Percentiles rank a stretch among this genome's conserved stretches.
Evolutionary conservation across 2,329 filamentous ascomycete genomes (phyloP).

Genomic region (Fusarium graminum): DNA sequence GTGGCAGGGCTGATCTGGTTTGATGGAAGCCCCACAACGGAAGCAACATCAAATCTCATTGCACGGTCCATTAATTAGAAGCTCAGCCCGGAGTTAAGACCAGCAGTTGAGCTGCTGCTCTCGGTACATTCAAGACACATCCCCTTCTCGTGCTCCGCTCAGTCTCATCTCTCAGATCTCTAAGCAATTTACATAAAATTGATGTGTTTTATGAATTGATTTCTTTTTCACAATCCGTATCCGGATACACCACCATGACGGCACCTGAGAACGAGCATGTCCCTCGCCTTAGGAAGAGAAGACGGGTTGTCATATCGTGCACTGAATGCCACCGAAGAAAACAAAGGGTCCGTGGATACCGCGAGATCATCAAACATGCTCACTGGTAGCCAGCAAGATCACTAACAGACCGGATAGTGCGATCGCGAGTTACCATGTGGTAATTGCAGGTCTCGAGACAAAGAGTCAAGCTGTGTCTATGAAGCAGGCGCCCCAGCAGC

Average conservation of each 20-base stretch:
- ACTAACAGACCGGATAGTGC: conserved; percentile 58
- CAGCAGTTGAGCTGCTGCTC: conserved; percentile 4
- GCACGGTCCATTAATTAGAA: conserved; percentile 4
- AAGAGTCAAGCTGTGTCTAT: conserved; percentile 68
- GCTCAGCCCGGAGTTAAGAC: conserved; percentile 22
- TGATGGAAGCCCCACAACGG: conserved; percentile 5
- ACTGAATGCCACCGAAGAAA: conserved; percentile 75
- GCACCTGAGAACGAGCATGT: conserved; percentile 8
- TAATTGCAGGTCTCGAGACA: conserved; percentile 70
- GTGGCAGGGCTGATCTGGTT: conserved; percentile 27
- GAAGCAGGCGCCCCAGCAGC: conserved; percentile 64
- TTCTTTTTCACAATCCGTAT: not conserved
- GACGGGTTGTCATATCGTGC: conserved; percentile 72
- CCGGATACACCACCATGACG: conserved; percentile 22
- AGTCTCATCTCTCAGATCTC: not conserved
- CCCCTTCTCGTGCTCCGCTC: not conserved
- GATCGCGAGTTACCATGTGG: conserved; percentile 71
- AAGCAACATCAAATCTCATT: conserved; percentile 9
- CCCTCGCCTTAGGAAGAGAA: conserved; percentile 62
- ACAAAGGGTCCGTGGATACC: conserved; percentile 62
- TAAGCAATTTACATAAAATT: not conserved
- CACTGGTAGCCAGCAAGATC: not conserved
- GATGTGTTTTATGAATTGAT: not conserved
- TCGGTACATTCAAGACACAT: not conserved
- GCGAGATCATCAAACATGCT: too few species aligned